Evolutionary conservation across 1,284 basidiomycete species (phyloP), one percentile per base, ranked within the genome.

Genomic region (Meripilus lineatus): DNA sequence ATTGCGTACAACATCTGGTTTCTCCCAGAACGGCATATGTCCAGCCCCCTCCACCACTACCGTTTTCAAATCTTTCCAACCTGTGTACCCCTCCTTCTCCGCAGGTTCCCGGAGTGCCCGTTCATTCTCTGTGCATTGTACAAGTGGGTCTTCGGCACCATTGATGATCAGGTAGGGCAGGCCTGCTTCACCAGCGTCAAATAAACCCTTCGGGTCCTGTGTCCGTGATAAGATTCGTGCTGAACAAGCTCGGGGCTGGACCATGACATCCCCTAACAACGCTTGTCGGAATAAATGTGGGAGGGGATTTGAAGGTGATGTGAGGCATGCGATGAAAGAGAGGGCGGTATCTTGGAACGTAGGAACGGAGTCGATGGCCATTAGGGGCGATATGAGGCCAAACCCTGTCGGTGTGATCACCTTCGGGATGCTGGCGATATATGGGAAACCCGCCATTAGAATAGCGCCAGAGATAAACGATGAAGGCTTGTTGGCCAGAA

Each of bases 1-100:
- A 3, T 61, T 63, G 0, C 52, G 51, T 15, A 70, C 67, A 58
- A 64, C 58, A 42, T 61, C 60, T 6, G 70, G 71, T 15, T 72
- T 70, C 58, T 66, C 63, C 44, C 56, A 63, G 44, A 57, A 63
- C 50, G 28, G 25, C 20, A 45, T 32, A 33, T 45, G 44, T 5
- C 43, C 38, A 8, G 21, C 44, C 5, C 35, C 44, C 20, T 38
- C 18, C 13, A 38, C 14, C 13, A 18, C 18, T n/a, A 20, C 6
- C 17, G 38, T 3, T 26, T 4, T 25, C n/a, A 41, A 6, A 21
- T 41, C 38, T 21, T 32, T 33, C 37, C 37, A 45, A 30, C 28
- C 28, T 18, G 64, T 68, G 0, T 54, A 7, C 8, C 15, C 56
- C 1, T 73, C 34, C 7, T 17, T 22, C 8, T 22, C 15, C 36